Evolutionary conservation across 2,329 filamentous ascomycete species (phyloP), one percentile per base, ranked within the genome.

Genomic region (Talaromyces rugulosus): DNA sequence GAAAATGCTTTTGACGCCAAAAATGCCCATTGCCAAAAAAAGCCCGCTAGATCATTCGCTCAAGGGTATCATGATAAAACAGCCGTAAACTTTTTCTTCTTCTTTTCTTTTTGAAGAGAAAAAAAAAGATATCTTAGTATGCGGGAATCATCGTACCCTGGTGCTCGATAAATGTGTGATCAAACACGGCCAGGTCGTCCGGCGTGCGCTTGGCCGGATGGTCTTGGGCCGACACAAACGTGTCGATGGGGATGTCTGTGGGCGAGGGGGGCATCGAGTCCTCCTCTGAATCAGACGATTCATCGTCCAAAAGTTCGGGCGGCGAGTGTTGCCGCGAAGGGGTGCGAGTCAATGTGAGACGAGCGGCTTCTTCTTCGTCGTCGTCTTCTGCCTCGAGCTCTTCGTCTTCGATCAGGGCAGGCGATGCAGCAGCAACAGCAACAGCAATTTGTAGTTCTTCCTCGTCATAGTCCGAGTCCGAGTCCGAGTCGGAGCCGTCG

Each of bases 251-350:
- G 31, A 83, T 66, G 64, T 76, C 71, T 54, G 85, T 84, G 42
- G 89, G 89, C 64, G 88, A 90, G 23, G 88, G 88, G 7, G 90
- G 90, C 85, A 91, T 80, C 55, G 82, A 78, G 67, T 90, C 87
- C 76, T 92, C 89, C 69, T 92, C 89, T 62, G 86, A 88, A 1
- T 82, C 78, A 6, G 77, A 80, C 65, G 88, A 88, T 64, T 84
- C 85, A 72, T 92, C 89, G 65, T 86, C 81, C 67, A 87, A 83
- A 62, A 92, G 85, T 73, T 91, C 89, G 8, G 89, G 89, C 58
- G 89, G 82, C 59, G 87, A 85, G 11, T 89, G 89, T 70, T 84
- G 70, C 77, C 88, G 88, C 5, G 89, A 92, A 30, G 81, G 81
- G 64, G 87, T 89, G 69, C 88, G 86, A 60, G 87, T 89, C 63